phyloP scores from a whole-genome alignment of 148 eudicot genomes.

The Rhododendron mucronatum region DNA sequence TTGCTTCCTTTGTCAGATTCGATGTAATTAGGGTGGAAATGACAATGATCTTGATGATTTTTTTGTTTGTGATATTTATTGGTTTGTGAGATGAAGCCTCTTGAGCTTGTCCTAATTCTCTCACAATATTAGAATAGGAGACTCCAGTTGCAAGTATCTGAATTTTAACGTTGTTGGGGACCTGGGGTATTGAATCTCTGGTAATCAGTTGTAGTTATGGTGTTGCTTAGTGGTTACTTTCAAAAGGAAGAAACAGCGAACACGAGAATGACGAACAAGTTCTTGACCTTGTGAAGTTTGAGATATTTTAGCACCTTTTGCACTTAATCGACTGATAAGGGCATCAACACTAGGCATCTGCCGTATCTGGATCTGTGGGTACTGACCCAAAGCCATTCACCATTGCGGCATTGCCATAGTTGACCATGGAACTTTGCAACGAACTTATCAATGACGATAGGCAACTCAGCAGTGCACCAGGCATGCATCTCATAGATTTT shows the following conservation, averaged over 20 bases:
- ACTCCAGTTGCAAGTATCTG: background rate
- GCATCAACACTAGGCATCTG: background rate
- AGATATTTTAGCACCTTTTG: background rate
- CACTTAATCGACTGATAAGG: background rate
- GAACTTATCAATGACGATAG: background rate
- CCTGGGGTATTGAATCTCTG: background rate
- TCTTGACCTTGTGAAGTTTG: background rate
- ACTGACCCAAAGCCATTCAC: background rate
- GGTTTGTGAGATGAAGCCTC: background rate
- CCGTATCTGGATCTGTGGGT: background rate
- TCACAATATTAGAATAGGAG: background rate
- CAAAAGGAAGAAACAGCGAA: background rate
- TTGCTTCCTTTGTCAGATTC: background rate
- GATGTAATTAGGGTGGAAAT: slow-evolving; percentile 11
- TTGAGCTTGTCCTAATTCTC: background rate
- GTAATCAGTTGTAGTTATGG: background rate
- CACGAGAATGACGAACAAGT: background rate
- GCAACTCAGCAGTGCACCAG: background rate
- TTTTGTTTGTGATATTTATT: background rate
- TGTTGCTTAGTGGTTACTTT: background rate
- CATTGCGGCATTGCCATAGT: background rate
- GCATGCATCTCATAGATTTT: background rate
- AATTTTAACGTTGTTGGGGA: background rate
- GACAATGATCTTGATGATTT: background rate
- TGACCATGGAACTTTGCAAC: background rate